A percentile compares a stretch with the other conserved stretches of the same genome.
phyloP scores from a whole-genome alignment of 2,329 filamentous ascomycete species.

The Dichotomopilus funicola region DNA sequence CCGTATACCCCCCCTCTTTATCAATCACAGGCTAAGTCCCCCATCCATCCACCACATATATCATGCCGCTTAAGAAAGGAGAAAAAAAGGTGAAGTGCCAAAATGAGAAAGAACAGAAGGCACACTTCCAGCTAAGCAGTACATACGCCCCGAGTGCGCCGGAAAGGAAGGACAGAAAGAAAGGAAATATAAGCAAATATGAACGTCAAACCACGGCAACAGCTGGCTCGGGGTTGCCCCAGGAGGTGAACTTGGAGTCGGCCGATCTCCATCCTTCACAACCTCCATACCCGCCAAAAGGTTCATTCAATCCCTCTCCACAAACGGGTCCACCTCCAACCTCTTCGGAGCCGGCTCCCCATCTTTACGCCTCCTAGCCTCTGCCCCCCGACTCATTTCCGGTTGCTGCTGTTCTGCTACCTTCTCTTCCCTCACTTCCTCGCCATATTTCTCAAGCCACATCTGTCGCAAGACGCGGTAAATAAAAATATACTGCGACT shows the following conservation, averaged over 20 bases:
- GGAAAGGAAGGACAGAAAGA: not conserved
- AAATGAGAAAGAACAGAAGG: too few relatives aligned
- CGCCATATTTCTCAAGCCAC: constrained; percentile 60
- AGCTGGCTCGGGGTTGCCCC: too few relatives aligned
- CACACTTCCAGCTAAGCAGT: too few relatives aligned
- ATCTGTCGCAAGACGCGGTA: constrained; percentile 76
- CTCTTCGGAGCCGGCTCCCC: constrained; percentile 45
- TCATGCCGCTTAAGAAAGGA: not conserved
- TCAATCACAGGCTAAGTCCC: too few relatives aligned
- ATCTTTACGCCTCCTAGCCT: not conserved
- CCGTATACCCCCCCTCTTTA: not conserved
- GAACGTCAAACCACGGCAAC: not conserved
- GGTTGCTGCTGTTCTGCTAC: constrained; percentile 21
- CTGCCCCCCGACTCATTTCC: not conserved
- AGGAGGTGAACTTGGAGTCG: too few relatives aligned
- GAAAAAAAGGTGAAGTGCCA: not conserved
- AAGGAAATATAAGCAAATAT: not conserved
- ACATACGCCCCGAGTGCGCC: too few relatives aligned
- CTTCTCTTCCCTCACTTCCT: constrained; percentile 18
- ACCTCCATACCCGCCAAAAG: not conserved
- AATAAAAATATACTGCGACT: constrained; percentile 77
- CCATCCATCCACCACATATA: not conserved
- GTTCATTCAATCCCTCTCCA: not conserved
- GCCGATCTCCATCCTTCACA: not conserved
- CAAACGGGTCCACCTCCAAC: constrained; percentile 42